Evolutionary conservation across 306 rosid genomes (phyloP).

Genomic region (Cajanus cajan): DNA sequence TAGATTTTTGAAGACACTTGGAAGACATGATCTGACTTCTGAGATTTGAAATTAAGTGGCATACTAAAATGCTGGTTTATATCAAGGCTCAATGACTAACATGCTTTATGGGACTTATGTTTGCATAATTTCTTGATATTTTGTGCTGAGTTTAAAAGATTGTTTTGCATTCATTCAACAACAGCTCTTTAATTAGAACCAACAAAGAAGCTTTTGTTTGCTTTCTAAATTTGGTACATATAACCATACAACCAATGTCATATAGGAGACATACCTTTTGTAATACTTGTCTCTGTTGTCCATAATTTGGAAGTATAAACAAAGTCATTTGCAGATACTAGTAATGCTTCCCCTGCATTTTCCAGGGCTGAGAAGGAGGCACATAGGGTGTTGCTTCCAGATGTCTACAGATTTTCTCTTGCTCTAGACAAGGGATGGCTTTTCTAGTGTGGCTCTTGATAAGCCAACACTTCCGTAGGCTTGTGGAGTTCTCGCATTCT

Average conservation of each 20-base stretch:
- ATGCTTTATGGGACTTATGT: conserved; percentile 22
- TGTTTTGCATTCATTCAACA: conserved; percentile 21
- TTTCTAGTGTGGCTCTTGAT: conserved; percentile 42
- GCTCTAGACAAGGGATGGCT: conserved; percentile 39
- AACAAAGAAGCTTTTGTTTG: conserved; percentile 30
- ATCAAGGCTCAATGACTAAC: background rate
- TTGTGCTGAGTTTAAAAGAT: conserved; percentile 26
- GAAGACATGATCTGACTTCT: conserved; percentile 24
- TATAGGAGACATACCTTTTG: conserved; percentile 22
- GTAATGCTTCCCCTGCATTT: conserved; percentile 71
- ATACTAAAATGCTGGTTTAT: conserved; percentile 27
- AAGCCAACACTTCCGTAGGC: conserved; percentile 38
- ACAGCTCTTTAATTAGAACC: background rate
- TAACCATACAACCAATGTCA: background rate
- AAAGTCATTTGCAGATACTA: conserved; percentile 45
- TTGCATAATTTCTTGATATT: conserved; percentile 17
- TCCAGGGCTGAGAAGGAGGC: conserved; percentile 72
- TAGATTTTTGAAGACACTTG: conserved; percentile 21
- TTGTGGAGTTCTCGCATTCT: conserved; percentile 43
- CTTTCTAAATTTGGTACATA: conserved; percentile 33
- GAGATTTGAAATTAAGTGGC: conserved; percentile 27
- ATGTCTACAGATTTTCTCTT: conserved; percentile 52
- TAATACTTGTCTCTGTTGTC: conserved; percentile 32
- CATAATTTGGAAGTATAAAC: conserved; percentile 41
- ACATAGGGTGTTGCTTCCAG: conserved; percentile 57